Evolutionary conservation across 108 stramenopile species (phyloP), one percentile per base, ranked within the genome.

Genomic region (Conticribra weissflogii): DNA sequence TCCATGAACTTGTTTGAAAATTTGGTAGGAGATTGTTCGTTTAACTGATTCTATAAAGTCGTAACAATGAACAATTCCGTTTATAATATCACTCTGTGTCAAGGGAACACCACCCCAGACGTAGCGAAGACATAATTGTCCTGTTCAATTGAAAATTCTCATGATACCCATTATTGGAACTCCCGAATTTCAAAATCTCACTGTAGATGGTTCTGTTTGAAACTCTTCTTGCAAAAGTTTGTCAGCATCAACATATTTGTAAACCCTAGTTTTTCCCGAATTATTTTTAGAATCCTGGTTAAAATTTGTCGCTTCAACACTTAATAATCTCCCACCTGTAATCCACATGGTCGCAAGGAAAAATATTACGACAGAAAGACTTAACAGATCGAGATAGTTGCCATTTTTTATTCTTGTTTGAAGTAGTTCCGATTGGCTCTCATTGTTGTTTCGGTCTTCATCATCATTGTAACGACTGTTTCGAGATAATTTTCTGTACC

Each of bases 211-310:
- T 32, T 50, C 68, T 33, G 57, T 48, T 2, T 50, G 46, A 28
- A 69, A 69, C 48, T 69, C 68, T 50, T 69, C 49, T 33, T 36
- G 68, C 44, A 69, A 59, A 3, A 69, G 46, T 58, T 57, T 34
- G 15, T 69, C 68, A 36, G 68, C 68, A 49, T 69, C 68, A 19
- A 69, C 50, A 23, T 58, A 51, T 27, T 69, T 59, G 32, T 69
- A 69, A 12, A 69, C 19, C 17, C 45, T 19, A 7, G 30, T 30
- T 32, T 51, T 69, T 5, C 47, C 68, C 1, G 25, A 24, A 19
- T 30, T 18, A 28, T 9, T 8, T 29, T 47, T 30, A 30, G 48
- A 48, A 9, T 12, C 49, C 0, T 41, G 48, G 22, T 47, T 45
- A 32, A 19, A 68, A 44, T 68, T 41, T 5, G n/a, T n/a, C n/a